Percentiles rank a stretch among this genome's conserved stretches.
phyloP scores from a whole-genome alignment of 345 rosid species.

The Eucalyptus cloeziana region DNA sequence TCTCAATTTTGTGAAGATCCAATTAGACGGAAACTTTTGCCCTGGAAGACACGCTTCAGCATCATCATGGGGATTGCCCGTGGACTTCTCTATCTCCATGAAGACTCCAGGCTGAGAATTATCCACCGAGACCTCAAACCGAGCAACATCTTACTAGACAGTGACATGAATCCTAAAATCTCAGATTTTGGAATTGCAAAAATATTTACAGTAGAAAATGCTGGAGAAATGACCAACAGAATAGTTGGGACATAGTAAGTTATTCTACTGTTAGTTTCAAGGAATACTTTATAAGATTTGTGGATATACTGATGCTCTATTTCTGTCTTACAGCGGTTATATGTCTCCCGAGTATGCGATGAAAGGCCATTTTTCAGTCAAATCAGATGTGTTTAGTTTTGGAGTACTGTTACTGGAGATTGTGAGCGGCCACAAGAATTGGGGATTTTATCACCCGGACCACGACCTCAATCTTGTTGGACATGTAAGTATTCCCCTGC shows the following conservation, averaged over 20 bases:
- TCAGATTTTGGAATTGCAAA: conserved; percentile 31
- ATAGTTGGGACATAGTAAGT: conserved; percentile 28
- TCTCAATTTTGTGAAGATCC: not conserved
- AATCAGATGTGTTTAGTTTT: conserved; percentile 32
- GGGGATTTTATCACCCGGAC: not conserved
- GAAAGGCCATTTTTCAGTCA: conserved; percentile 22
- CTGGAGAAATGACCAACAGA: conserved; percentile 7
- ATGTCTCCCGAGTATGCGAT: conserved; percentile 37
- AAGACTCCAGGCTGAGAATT: conserved; percentile 24
- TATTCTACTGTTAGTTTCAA: not conserved
- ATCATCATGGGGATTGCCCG: conserved; percentile 25
- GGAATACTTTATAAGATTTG: not conserved
- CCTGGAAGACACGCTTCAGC: conserved; percentile 17
- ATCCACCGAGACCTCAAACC: conserved; percentile 30
- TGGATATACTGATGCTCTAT: not conserved
- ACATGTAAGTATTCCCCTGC: conserved; percentile 4
- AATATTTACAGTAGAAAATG: conserved; percentile 5
- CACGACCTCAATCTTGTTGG: conserved; percentile 11
- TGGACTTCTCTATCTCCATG: conserved; percentile 22
- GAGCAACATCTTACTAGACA: conserved; percentile 18
- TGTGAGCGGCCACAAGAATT: conserved; percentile 17
- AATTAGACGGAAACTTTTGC: not conserved
- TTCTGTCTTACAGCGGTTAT: conserved; percentile 14
- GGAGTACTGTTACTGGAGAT: conserved; percentile 34
- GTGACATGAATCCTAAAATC: conserved; percentile 16